Evolutionary conservation across 176 grass and related monocot species (phyloP).

Genomic region (Saccharum spontaneum): DNA sequence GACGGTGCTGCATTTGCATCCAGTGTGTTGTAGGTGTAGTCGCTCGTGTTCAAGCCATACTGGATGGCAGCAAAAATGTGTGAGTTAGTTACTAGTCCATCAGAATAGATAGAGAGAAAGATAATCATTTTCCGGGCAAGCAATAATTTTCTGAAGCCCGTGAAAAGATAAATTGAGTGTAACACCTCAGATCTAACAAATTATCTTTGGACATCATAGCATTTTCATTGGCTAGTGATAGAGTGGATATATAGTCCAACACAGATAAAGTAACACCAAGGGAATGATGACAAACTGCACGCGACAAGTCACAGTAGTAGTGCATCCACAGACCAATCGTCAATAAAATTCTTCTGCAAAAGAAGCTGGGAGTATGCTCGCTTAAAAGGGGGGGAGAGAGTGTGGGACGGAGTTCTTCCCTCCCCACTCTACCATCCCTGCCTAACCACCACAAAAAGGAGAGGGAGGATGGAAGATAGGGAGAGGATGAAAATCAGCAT

Average conservation of each 20-base stretch:
- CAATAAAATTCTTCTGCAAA: background rate
- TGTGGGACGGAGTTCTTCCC: too few species aligned
- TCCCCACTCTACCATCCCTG: too few species aligned
- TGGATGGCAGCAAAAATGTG: background rate
- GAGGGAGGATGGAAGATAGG: too few species aligned
- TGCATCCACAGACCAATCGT: background rate
- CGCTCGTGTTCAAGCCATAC: conserved; percentile 46
- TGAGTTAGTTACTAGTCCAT: background rate
- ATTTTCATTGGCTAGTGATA: background rate
- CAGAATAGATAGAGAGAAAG: background rate
- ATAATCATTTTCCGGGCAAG: background rate
- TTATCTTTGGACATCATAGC: background rate
- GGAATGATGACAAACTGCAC: background rate
- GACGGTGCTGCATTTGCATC: conserved; percentile 23
- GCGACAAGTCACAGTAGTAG: background rate
- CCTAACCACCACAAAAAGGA: too few species aligned
- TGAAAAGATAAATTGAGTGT: background rate
- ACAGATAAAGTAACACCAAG: background rate
- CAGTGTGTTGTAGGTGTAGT: conserved; percentile 32
- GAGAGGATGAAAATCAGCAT: too few species aligned
- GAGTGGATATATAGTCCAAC: background rate
- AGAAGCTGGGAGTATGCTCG: too few species aligned
- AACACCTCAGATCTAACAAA: background rate
- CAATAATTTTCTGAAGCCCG: background rate
- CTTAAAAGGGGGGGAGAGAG: too few species aligned